Conservation (phyloP, 306 rosid species). For the Rosa chinensis region DNA sequence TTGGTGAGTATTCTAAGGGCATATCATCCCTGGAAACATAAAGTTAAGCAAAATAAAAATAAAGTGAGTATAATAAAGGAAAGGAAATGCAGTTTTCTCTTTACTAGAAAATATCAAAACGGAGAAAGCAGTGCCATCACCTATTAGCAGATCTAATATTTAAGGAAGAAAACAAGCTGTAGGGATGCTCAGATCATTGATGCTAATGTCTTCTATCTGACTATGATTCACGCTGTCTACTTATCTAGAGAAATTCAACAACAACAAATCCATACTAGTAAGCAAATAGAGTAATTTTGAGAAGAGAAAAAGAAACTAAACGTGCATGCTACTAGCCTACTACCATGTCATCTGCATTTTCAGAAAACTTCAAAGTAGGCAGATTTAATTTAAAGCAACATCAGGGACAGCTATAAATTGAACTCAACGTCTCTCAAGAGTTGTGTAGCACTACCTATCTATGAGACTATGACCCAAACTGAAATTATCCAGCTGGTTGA, state of each 20-base stretch:
- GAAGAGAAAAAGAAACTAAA: not conserved
- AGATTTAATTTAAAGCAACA: not conserved
- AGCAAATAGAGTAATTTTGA: not conserved
- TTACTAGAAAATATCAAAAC: not conserved
- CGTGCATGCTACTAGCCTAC: not conserved
- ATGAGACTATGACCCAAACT: not conserved
- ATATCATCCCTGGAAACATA: slow-evolving; percentile 72
- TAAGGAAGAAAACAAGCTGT: not conserved
- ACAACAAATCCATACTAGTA: not conserved
- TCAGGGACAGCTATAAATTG: not conserved
- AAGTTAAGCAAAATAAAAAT: not conserved
- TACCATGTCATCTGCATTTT: not conserved
- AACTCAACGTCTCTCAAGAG: not conserved
- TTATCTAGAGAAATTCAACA: not conserved
- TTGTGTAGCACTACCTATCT: not conserved
- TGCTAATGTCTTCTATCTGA: not conserved
- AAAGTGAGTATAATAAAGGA: not conserved
- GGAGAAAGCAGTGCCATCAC: not conserved
- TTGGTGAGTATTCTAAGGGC: slow-evolving; percentile 79
- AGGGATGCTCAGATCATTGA: not conserved
- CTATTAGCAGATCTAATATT: not conserved
- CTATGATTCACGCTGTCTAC: not conserved
- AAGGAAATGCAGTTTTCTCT: not conserved
- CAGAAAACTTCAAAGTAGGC: not conserved
- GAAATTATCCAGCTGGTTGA: not conserved